Conservation (phyloP, 2,329 filamentous ascomycete genomes). For the Arthrobotrys sinensis region DNA sequence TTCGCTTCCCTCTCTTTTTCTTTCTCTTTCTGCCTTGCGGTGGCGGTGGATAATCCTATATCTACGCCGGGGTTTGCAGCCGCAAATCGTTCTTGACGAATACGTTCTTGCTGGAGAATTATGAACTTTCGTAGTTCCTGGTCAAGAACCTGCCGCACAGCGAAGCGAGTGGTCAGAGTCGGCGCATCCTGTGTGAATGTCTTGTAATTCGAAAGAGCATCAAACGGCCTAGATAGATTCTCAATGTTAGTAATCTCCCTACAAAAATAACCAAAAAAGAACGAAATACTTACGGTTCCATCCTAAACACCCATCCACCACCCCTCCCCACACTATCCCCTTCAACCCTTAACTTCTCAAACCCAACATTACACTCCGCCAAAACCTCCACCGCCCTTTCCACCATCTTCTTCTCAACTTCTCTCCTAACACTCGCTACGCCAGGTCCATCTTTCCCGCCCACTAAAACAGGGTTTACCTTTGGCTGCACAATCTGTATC, state of each 20-base stretch:
- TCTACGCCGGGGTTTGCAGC: conserved; percentile 68
- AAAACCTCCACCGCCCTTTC: conserved; percentile 84
- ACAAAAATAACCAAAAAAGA: conserved; percentile 29
- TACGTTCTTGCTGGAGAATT: conserved; percentile 77
- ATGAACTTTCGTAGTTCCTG: conserved; percentile 87
- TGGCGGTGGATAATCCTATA: conserved; percentile 62
- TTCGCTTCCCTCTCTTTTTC: conserved; percentile 64
- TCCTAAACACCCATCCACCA: conserved; percentile 86
- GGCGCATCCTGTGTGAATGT: conserved; percentile 73
- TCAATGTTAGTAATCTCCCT: conserved; percentile 10
- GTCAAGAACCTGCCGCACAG: conserved; percentile 91
- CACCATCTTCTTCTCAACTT: conserved; percentile 86
- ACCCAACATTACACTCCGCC: conserved; percentile 83
- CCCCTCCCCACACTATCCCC: conserved; percentile 68
- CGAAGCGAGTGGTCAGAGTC: conserved; percentile 79
- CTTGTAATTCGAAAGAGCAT: conserved; percentile 82
- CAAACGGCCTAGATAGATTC: conserved; percentile 75
- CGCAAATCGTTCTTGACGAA: conserved; percentile 72
- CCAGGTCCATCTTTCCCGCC: conserved; percentile 84
- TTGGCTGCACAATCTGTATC: conserved; percentile 85
- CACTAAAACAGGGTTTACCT: conserved; percentile 91
- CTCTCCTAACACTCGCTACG: conserved; percentile 90
- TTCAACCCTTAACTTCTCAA: conserved; percentile 86
- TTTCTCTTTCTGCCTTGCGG: conserved; percentile 66
- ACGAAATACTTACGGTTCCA: conserved; percentile 82